Evolutionary conservation across 768 basidiomycete genomes (phyloP).

Genomic region (Serendipita sp.): DNA sequence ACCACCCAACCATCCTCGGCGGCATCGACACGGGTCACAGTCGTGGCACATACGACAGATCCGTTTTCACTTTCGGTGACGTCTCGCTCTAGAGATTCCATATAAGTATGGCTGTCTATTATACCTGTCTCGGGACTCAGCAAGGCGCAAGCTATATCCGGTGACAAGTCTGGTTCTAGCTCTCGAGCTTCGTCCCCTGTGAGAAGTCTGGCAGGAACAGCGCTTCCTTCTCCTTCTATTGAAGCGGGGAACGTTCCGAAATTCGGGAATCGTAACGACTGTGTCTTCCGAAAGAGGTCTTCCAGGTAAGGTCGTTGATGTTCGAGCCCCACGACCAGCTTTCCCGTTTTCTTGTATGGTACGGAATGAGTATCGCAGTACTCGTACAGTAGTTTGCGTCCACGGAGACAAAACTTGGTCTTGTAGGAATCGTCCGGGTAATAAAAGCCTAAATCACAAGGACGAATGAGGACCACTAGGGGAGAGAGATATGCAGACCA

Average conservation of each 20-base stretch:
- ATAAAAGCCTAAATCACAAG: constrained; percentile 45
- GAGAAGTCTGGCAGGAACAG: constrained; percentile 52
- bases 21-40: constrained; percentile 74
- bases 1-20: constrained; percentile 73
- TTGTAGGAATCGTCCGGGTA: constrained; percentile 76
- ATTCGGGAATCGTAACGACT: constrained; percentile 35
- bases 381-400: constrained; percentile 68
- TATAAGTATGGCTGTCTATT: constrained; percentile 69
- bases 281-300: constrained; percentile 46
- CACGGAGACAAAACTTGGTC: constrained; percentile 71
- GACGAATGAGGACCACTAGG: not conserved
- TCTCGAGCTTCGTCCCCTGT: constrained; percentile 47
- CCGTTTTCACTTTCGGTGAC: constrained; percentile 53
- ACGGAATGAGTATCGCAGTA: constrained; percentile 49
- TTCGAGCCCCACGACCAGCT: constrained; percentile 70
- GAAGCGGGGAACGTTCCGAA: constrained; percentile 18
- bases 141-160: constrained; percentile 52
- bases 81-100: constrained; percentile 71
- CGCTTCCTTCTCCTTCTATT: constrained; percentile 12
- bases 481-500: not conserved
- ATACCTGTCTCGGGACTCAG: constrained; percentile 84
- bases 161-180: constrained; percentile 72
- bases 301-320: constrained; percentile 58
- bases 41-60: constrained; percentile 60
- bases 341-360: constrained; percentile 60